Evolutionary conservation across 2,329 filamentous ascomycete species (phyloP).

Genomic region (Fusarium sp.): DNA sequence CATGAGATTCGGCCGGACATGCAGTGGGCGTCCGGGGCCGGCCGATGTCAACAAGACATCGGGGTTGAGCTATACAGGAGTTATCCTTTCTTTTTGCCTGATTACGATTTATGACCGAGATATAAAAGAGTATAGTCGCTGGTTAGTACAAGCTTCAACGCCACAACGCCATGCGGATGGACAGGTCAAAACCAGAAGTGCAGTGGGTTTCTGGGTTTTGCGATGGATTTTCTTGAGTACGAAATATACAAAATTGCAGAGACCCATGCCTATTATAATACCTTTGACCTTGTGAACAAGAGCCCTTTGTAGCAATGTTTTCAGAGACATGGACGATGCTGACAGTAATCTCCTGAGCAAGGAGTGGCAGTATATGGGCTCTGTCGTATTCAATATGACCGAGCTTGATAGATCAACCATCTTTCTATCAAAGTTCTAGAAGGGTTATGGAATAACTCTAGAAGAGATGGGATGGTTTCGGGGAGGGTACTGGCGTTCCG

Average conservation of each 20-base stretch:
- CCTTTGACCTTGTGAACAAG: background rate
- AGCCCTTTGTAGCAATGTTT: background rate
- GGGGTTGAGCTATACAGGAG: background rate
- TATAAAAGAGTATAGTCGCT: background rate
- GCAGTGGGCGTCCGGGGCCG: conserved; percentile 39
- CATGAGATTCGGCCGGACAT: conserved; percentile 17
- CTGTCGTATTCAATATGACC: background rate
- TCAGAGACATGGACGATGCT: background rate
- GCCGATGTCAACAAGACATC: background rate
- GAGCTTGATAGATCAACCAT: background rate
- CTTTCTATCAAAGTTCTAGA: background rate
- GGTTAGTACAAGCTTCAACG: conserved; percentile 34
- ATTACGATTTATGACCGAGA: conserved; percentile 17
- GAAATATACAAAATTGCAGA: background rate
- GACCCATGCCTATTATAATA: background rate
- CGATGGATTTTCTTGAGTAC: background rate
- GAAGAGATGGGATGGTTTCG: background rate
- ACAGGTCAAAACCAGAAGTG: conserved; percentile 24
- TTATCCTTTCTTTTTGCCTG: background rate
- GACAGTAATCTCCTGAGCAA: background rate
- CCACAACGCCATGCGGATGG: background rate
- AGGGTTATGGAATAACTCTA: background rate
- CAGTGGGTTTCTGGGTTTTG: conserved; percentile 39
- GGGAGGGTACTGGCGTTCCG: background rate
- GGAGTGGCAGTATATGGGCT: background rate